Conservation (phyloP, 352 stramenopile genomes). For the Pythium grandisporangium region DNA sequence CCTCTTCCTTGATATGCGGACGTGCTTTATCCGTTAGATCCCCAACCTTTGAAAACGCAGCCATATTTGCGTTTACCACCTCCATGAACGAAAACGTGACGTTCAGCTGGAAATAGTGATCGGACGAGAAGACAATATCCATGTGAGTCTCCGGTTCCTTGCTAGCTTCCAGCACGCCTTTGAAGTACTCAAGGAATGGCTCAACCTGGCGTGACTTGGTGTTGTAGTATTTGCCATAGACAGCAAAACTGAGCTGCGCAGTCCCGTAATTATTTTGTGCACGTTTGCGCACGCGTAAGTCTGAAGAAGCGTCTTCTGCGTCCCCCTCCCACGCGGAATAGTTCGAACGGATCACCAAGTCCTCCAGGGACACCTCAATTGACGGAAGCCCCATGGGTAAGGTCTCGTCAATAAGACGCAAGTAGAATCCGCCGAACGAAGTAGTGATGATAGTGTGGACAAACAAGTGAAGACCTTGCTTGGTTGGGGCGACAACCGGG, state of each 20-base stretch:
- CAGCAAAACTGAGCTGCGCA: slow-evolving; percentile 63
- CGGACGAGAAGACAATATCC: slow-evolving; percentile 67
- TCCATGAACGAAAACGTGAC: slow-evolving; percentile 80
- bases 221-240: slow-evolving; percentile 89
- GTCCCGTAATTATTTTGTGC: slow-evolving; percentile 54
- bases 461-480: slow-evolving; percentile 42
- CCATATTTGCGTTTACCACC: slow-evolving; percentile 53
- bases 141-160: slow-evolving; percentile 62
- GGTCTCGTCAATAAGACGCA: slow-evolving; percentile 80
- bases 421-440: slow-evolving; percentile 82
- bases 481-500: background rate
- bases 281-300: slow-evolving; percentile 31
- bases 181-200: slow-evolving; percentile 83
- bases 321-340: slow-evolving; percentile 62
- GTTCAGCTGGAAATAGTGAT: slow-evolving; percentile 83
- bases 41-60: slow-evolving; percentile 61
- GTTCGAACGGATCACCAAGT: slow-evolving; percentile 66
- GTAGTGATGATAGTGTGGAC: slow-evolving; percentile 72
- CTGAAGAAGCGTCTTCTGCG: slow-evolving; percentile 11
- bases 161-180: slow-evolving; percentile 61
- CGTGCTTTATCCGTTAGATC: slow-evolving; percentile 28
- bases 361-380: slow-evolving; percentile 72
- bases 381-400: slow-evolving; percentile 58
- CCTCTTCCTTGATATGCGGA: slow-evolving; percentile 77
- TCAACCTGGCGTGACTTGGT: slow-evolving; percentile 58